Evolutionary conservation across 192 early-diverging fungal genomes (phyloP).

Genomic region (Entrophospora sp.): DNA sequence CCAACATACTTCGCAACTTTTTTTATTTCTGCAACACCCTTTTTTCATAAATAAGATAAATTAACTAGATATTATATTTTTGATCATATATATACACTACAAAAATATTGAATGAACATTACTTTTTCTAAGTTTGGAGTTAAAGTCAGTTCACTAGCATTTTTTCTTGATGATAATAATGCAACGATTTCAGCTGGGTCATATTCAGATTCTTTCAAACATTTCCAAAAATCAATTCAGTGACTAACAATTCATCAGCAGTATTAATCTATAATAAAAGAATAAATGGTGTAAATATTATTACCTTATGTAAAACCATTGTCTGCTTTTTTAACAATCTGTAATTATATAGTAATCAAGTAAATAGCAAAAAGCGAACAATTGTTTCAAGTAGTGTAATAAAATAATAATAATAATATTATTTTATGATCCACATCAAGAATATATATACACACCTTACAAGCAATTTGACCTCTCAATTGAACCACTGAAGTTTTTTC

Average conservation of each 20-base stretch:
- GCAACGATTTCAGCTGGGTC: conserved; percentile 92
- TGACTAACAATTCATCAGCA: conserved; percentile 88
- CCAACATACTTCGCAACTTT: conserved; percentile 62
- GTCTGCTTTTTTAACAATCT: no score
- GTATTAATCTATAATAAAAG: conserved; percentile 67
- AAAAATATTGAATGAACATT: not conserved
- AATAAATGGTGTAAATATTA: no score
- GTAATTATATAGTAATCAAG: no score
- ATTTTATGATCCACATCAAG: not conserved
- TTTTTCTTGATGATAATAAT: conserved; percentile 88
- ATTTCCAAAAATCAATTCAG: conserved; percentile 92
- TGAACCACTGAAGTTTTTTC: conserved; percentile 79
- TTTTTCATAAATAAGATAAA: not conserved
- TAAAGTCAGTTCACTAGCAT: conserved; percentile 51
- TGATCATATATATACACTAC: not conserved
- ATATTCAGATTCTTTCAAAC: conserved; percentile 74
- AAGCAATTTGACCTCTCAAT: conserved; percentile 92
- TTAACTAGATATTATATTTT: not conserved
- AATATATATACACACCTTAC: conserved; percentile 48
- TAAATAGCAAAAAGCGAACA: no score
- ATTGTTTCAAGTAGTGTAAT: not conserved
- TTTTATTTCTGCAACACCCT: conserved; percentile 58
- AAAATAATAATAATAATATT: conserved; percentile 10
- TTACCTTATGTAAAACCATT: no score
- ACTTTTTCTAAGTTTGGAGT: conserved; percentile 50